Conservation (phyloP, 2,329 filamentous ascomycete species). For the Cercospora canescens region DNA sequence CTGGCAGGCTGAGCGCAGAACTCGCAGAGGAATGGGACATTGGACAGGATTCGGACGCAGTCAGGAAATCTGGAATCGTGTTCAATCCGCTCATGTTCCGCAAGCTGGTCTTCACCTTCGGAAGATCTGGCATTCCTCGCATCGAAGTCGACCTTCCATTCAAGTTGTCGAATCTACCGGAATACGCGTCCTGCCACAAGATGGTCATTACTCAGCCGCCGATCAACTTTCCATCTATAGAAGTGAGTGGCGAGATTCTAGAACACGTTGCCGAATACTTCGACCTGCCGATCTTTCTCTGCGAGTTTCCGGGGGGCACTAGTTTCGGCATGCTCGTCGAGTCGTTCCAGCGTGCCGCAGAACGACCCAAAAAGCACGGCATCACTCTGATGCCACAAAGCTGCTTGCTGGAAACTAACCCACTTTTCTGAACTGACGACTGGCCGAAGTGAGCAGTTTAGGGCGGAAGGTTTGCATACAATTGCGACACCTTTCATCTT, state of each 20-base stretch:
- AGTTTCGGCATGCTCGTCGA: not conserved
- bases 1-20: not conserved
- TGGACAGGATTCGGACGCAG: not conserved
- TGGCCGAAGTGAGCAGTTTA: too few species aligned
- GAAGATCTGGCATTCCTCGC: not conserved
- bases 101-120: not conserved
- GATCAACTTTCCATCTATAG: not conserved
- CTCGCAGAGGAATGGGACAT: not conserved
- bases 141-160: not conserved
- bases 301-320: not conserved
- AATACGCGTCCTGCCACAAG: not conserved
- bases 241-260: too few species aligned
- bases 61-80: not conserved
- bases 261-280: too few species aligned
- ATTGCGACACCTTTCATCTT: too few species aligned
- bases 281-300: too few species aligned
- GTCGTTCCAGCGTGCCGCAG: not conserved
- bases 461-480: too few species aligned
- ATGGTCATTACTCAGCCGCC: not conserved
- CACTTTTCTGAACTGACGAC: too few species aligned
- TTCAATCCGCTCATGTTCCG: not conserved
- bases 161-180: not conserved
- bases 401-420: too few species aligned
- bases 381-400: too few species aligned
- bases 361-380: too few species aligned